Evolutionary conservation across 441 rosid genomes (phyloP).

Genomic region (Gossypium lobatum): DNA sequence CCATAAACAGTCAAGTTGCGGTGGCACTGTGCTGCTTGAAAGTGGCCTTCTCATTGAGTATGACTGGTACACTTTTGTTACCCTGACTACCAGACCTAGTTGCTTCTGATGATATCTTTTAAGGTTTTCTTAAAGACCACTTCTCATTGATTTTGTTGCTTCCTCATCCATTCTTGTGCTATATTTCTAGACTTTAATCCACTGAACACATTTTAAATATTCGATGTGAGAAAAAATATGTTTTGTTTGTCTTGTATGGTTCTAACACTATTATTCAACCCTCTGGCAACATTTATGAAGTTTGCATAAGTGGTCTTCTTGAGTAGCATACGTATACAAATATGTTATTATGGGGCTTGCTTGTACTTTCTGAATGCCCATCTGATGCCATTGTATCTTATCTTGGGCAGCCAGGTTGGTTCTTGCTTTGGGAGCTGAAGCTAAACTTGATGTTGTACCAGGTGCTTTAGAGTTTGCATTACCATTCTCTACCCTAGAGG

Average conservation of each 20-base stretch:
- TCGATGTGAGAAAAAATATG: neutral
- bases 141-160: neutral
- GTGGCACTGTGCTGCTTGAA: constrained; percentile 83
- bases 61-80: constrained; percentile 64
- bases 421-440: constrained; percentile 95
- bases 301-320: constrained; percentile 1
- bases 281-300: neutral
- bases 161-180: neutral
- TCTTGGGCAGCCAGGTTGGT: constrained; percentile 95
- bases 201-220: neutral
- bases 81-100: neutral
- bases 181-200: neutral
- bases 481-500: constrained; percentile 81
- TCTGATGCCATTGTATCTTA: constrained; percentile 37
- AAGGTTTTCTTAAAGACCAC: neutral
- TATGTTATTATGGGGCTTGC: neutral
- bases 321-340: neutral
- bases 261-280: neutral
- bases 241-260: neutral
- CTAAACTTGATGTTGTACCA: constrained; percentile 72
- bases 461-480: constrained; percentile 87
- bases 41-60: constrained; percentile 76
- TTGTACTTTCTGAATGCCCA: neutral
- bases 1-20: constrained; percentile 35
- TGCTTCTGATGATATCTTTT: neutral